Base-by-base conservation (phyloP, 192 early-diverging fungal genomes). In the Funneliformis mosseae region DNA sequence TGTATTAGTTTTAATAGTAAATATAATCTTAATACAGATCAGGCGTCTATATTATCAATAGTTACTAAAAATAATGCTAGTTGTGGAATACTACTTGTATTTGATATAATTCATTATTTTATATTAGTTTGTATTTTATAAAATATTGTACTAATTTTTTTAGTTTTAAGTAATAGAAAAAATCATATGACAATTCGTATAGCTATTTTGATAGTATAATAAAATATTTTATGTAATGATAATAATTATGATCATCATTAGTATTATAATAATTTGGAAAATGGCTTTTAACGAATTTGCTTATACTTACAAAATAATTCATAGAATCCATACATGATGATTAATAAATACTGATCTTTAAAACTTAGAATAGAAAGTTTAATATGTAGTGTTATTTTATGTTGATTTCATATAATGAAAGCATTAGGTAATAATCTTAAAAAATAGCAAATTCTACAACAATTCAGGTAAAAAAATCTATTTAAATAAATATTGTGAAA, bases 371-470 rank as follows among this genome's bases (percentile, higher is more conserved):
- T 71, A 45, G 16, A 71, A 71, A 18, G 38, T 41, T 27, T 71
- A 39, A 21, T 18, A n/a, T 18, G 39, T 7, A 21, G 39, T 14
- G 21, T 21, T 42, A 71, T 71, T 66, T 27, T 66, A 43, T 71
- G 69, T 21, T 71, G 42, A 41, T 71, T 71, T 6, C n/a, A 71
- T 45, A 46, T 71, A 21, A 71, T 71, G 42, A 21, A 71, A 71
- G 9, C 38, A 8, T 43, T 45, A 18, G 9, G n/a, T 5, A 41
- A 71, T 1, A n/a, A 71, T 25, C 12, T 71, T 71, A 71, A 45
- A 71, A 5, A 45, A 43, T 71, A 16, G 39, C 10, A 71, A 39
- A 71, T 71, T 71, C 18, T 41, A 38, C n/a, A 71, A 39, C 5
- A 1, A 71, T 71, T 71, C 10, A 71, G 69, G 38, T 45, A 43